A percentile compares a stretch with the other conserved stretches of the same genome.
Conservation (phyloP, 2,329 filamentous ascomycete genomes). For the Penicillium digitatum region DNA sequence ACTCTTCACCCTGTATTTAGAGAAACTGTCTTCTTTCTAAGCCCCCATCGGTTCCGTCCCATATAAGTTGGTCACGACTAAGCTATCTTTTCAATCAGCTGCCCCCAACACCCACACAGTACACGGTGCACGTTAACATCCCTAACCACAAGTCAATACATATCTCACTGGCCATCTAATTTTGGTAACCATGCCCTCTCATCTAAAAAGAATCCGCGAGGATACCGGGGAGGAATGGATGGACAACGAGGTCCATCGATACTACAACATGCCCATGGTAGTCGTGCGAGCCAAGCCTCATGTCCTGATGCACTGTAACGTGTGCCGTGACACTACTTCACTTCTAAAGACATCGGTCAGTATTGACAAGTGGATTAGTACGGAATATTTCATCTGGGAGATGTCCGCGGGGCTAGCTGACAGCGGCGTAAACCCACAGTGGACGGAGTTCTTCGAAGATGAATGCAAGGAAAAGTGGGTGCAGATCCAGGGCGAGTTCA, state of each 20-base stretch:
- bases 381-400: constrained; percentile 7
- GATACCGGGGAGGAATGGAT: not conserved
- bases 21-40: not conserved
- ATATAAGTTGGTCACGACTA: not conserved
- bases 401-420: constrained; percentile 1
- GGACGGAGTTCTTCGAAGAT: not conserved
- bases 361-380: constrained; percentile 1
- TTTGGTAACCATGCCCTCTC: not conserved
- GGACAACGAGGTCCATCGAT: not conserved
- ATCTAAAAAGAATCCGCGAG: not conserved
- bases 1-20: not conserved
- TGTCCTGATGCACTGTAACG: not conserved
- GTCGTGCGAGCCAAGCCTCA: not conserved
- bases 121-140: not conserved
- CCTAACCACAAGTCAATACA: not conserved
- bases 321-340: not conserved
- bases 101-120: not conserved
- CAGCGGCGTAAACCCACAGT: not conserved
- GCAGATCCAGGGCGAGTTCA: not conserved
- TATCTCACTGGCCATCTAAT: not conserved
- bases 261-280: constrained; percentile 2
- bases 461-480: not conserved
- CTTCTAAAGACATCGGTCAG: not conserved
- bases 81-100: not conserved
- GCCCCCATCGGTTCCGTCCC: not conserved